Conservation (phyloP, 345 rosid genomes). For the Lumnitzera racemosa region DNA sequence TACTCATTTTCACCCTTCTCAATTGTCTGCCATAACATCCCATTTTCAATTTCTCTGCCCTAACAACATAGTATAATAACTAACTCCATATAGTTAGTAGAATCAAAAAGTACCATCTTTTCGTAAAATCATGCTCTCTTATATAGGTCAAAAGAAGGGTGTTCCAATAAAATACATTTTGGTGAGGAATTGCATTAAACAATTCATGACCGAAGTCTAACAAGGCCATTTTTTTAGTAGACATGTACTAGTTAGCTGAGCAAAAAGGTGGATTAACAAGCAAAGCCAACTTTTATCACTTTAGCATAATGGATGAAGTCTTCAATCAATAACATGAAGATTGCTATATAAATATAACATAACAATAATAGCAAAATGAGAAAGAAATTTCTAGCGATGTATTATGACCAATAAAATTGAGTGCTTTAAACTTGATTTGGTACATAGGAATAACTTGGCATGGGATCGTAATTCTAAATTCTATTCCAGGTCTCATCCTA, state of each 20-base stretch:
- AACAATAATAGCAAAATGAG: too few relatives aligned
- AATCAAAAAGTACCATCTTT: slow-evolving; percentile 43
- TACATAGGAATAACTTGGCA: too few relatives aligned
- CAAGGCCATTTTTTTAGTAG: slow-evolving; percentile 28
- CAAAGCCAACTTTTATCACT: slow-evolving; percentile 39
- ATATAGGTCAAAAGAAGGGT: slow-evolving; percentile 52
- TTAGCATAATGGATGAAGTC: slow-evolving; percentile 37
- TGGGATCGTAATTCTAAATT: too few relatives aligned
- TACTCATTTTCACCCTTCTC: slow-evolving; percentile 58
- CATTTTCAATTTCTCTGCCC: slow-evolving; percentile 42
- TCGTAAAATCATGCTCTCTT: slow-evolving; percentile 33
- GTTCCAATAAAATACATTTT: slow-evolving; percentile 69
- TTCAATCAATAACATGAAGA: slow-evolving; percentile 37
- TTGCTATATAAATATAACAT: background rate
- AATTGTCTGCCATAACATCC: slow-evolving; percentile 45
- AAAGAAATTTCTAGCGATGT: too few relatives aligned
- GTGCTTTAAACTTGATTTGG: too few relatives aligned
- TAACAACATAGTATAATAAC: slow-evolving; percentile 54
- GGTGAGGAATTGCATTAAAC: slow-evolving; percentile 72
- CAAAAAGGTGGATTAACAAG: slow-evolving; percentile 13
- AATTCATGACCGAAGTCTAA: slow-evolving; percentile 46
- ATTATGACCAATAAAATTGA: too few relatives aligned
- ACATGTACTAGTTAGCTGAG: slow-evolving; percentile 45
- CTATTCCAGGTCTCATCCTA: too few relatives aligned
- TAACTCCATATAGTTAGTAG: slow-evolving; percentile 43